These are phyloP conservation scores for Verticillium tricorpus DNA, from an alignment of 2,329 filamentous ascomycete genomes.

Conservation along the genomic window DNA sequence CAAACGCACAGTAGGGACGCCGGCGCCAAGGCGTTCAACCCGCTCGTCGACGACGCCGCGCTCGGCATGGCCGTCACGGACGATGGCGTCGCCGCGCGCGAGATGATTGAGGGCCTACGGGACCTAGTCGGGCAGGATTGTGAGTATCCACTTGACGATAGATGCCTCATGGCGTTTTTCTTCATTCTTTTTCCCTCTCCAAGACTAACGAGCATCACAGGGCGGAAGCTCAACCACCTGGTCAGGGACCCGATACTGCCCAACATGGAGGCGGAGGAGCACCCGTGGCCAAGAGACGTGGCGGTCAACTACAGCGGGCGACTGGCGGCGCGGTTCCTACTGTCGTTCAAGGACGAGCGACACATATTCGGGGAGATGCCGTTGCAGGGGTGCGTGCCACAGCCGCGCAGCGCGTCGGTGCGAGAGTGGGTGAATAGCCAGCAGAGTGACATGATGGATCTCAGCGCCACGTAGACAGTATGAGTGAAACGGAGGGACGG, in stretches of 20 bases:
- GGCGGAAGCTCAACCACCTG: conserved; percentile 38
- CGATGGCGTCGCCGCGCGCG: conserved; percentile 27
- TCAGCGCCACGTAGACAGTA: not conserved
- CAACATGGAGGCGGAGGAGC: conserved; percentile 28
- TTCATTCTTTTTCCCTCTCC: no score
- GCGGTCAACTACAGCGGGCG: conserved; percentile 48
- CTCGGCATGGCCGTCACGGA: conserved; percentile 42
- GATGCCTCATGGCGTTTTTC: no score
- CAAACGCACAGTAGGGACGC: conserved; percentile 49
- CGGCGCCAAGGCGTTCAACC: conserved; percentile 46
- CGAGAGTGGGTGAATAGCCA: not conserved
- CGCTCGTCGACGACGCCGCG: conserved; percentile 41
- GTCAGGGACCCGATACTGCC: conserved; percentile 41
- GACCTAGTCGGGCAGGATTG: conserved; percentile 27
- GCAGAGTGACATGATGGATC: not conserved
- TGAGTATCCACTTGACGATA: not conserved
- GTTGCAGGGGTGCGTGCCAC: not conserved
- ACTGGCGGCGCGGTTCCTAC: conserved; percentile 47
- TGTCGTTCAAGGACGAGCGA: conserved; percentile 49
- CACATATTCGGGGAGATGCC: conserved; percentile 35
- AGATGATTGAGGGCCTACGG: conserved; percentile 41
- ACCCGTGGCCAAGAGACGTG: conserved; percentile 43
- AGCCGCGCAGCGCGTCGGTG: not conserved
- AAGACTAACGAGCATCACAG: conserved; percentile 29
- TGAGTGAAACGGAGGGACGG: not conserved